phyloP scores from a whole-genome alignment of 768 basidiomycete genomes.

The Thelephora ganbajun region DNA sequence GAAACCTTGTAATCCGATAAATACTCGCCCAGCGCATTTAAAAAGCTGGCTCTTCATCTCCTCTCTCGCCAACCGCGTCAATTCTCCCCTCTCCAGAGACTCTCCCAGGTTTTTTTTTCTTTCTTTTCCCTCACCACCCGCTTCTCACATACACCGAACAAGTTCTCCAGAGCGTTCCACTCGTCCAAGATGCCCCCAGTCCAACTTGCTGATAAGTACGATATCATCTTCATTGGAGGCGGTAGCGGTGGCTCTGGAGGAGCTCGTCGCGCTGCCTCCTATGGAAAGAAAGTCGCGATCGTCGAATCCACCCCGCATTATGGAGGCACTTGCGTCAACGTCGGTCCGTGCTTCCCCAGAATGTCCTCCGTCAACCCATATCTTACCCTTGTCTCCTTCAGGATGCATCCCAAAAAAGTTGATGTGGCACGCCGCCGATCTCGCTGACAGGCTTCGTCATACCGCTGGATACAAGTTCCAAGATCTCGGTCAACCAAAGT shows the following conservation, averaged over 20 bases:
- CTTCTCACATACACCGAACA: constrained; percentile 3
- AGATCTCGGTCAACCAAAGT: constrained; percentile 39
- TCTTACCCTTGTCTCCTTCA: constrained; percentile 13
- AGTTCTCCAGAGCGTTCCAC: constrained; percentile 36
- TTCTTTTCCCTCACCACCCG: not conserved
- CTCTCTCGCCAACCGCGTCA: no score
- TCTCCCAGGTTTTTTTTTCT: not conserved
- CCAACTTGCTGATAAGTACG: constrained; percentile 59
- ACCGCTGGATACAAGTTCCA: constrained; percentile 67
- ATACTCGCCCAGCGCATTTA: no score
- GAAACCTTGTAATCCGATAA: no score
- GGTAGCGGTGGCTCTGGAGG: constrained; percentile 89
- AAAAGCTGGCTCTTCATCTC: no score
- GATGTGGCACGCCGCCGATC: constrained; percentile 95
- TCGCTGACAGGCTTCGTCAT: constrained; percentile 71
- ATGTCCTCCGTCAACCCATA: constrained; percentile 1
- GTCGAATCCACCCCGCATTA: constrained; percentile 63
- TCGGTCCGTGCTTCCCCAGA: constrained; percentile 42
- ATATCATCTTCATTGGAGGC: constrained; percentile 82
- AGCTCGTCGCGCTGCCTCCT: constrained; percentile 77
- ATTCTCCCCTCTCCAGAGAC: no score
- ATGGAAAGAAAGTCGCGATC: constrained; percentile 88
- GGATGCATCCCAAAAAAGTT: constrained; percentile 99
- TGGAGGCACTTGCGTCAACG: constrained; percentile 97
- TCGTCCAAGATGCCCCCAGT: constrained; percentile 57